These are phyloP conservation scores for Ophiostoma perfectum DNA, from an alignment of 2,329 filamentous ascomycete species.

Conservation along the genomic window DNA sequence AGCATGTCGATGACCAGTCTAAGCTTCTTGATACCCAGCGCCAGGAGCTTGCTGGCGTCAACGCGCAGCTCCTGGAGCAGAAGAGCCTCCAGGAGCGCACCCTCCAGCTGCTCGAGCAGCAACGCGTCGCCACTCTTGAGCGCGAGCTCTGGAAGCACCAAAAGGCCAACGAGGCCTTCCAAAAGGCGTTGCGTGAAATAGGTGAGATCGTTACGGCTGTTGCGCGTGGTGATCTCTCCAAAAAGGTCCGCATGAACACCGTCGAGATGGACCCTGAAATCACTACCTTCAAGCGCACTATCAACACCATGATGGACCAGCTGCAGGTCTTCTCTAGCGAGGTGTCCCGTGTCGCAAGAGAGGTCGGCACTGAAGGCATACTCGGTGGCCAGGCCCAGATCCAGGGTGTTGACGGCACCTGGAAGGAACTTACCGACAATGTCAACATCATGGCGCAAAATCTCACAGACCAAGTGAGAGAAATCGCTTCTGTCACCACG, in stretches of 20 bases:
- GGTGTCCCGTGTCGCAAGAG: constrained; percentile 87
- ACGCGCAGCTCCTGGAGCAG: constrained; percentile 78
- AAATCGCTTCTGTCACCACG: constrained; percentile 79
- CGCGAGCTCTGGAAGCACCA: constrained; percentile 94
- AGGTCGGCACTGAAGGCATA: constrained; percentile 93
- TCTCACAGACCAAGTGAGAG: constrained; percentile 75
- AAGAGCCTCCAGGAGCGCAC: constrained; percentile 78
- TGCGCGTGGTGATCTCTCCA: constrained; percentile 88
- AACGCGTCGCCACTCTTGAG: constrained; percentile 84
- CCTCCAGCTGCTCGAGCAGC: constrained; percentile 74
- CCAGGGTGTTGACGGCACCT: constrained; percentile 89
- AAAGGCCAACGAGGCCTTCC: constrained; percentile 96
- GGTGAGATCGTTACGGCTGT: constrained; percentile 96
- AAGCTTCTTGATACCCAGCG: constrained; percentile 85
- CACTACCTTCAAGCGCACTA: constrained; percentile 93
- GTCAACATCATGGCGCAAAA: constrained; percentile 83
- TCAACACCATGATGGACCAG: constrained; percentile 99
- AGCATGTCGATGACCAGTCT: constrained; percentile 89
- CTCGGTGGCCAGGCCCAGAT: constrained; percentile 92
- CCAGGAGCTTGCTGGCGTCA: constrained; percentile 78
- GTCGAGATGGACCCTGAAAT: constrained; percentile 98
- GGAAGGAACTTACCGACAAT: constrained; percentile 93
- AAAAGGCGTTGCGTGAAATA: constrained; percentile 93
- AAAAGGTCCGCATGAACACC: constrained; percentile 92
- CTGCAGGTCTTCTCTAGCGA: constrained; percentile 94